These are phyloP conservation scores for Syncephalastrum sp. DNA, from an alignment of 371 early-diverging fungal species.

Conservation along the genomic window DNA sequence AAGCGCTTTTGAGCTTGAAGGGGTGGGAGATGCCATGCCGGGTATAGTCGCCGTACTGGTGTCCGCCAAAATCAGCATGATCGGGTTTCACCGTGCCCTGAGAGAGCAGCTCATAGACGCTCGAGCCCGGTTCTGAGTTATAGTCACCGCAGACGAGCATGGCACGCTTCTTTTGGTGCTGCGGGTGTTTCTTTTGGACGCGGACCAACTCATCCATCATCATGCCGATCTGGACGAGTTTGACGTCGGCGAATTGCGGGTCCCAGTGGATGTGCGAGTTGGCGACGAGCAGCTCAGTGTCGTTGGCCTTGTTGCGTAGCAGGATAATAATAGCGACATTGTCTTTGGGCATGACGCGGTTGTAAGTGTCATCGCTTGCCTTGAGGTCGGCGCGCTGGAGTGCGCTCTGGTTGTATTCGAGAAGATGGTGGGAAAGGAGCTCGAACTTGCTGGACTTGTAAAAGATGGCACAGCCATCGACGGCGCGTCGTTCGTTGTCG, in stretches of 20 bases:
- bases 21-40: constrained; percentile 72
- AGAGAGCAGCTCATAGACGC: constrained; percentile 83
- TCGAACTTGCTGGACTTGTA: constrained; percentile 63
- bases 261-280: constrained; percentile 97
- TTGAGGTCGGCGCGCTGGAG: constrained; percentile 86
- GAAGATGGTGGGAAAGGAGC: constrained; percentile 73
- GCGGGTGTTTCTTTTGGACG: constrained; percentile 47
- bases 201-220: constrained; percentile 87
- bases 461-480: constrained; percentile 99
- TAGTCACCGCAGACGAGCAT: constrained; percentile 87
- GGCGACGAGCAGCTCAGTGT: constrained; percentile 75
- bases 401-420: constrained; percentile 95
- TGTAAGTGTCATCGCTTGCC: constrained; percentile 90
- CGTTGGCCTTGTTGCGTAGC: constrained; percentile 79
- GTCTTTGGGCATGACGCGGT: constrained; percentile 96
- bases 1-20: constrained; percentile 72
- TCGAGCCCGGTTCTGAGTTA: constrained; percentile 85
- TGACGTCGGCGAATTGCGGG: constrained; percentile 93
- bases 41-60: constrained; percentile 78
- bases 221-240: constrained; percentile 96
- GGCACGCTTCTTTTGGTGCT: constrained; percentile 28
- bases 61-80: constrained; percentile 76
- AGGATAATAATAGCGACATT: constrained; percentile 91
- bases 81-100: constrained; percentile 59
- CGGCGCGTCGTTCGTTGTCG: constrained; percentile 82